Evolutionary conservation across 2,329 filamentous ascomycete genomes (phyloP).

Genomic region (Exutisphaerella laricina): DNA sequence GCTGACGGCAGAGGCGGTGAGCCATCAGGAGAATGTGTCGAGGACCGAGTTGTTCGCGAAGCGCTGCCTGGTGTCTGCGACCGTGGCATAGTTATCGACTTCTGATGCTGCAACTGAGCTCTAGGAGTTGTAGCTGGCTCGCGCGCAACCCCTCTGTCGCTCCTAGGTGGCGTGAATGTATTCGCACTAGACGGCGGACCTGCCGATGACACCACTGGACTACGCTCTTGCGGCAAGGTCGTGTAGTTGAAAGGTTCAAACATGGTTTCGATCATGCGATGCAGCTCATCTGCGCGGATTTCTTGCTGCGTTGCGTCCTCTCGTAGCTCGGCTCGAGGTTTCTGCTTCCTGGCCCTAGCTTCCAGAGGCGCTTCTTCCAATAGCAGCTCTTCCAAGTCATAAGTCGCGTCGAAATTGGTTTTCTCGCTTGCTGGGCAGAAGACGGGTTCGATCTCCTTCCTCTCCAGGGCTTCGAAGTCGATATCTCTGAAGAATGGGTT

Average conservation of each 20-base stretch:
- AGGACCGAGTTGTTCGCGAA: conserved; percentile 39
- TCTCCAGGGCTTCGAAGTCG: conserved; percentile 77
- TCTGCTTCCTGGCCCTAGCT: conserved; percentile 84
- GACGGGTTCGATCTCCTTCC: conserved; percentile 82
- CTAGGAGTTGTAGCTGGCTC: conserved; percentile 4
- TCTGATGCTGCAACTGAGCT: conserved; percentile 6
- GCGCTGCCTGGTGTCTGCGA: conserved; percentile 37
- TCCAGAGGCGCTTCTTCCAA: conserved; percentile 93
- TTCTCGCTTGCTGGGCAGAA: conserved; percentile 94
- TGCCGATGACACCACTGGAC: conserved; percentile 14
- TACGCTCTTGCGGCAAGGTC: conserved; percentile 66
- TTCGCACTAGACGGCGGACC: conserved; percentile 8
- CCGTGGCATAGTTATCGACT: conserved; percentile 29
- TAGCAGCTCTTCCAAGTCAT: conserved; percentile 89
- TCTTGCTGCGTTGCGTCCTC: conserved; percentile 94
- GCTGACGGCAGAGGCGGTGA: conserved; percentile 40
- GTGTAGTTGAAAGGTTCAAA: conserved; percentile 97
- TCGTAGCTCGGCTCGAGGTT: conserved; percentile 84
- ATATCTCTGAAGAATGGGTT: conserved; percentile 85
- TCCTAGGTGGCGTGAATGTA: conserved; percentile 10
- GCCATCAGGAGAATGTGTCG: conserved; percentile 44
- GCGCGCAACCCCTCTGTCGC: conserved; percentile 11
- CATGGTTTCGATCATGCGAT: conserved; percentile 87
- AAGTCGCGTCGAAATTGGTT: conserved; percentile 98
- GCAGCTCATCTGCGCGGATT: conserved; percentile 88